Percentiles rank a stretch among this genome's conserved stretches.
These are phyloP conservation scores for Tilletia caries DNA, from an alignment of 1,284 basidiomycete genomes.

Conservation along the genomic window DNA sequence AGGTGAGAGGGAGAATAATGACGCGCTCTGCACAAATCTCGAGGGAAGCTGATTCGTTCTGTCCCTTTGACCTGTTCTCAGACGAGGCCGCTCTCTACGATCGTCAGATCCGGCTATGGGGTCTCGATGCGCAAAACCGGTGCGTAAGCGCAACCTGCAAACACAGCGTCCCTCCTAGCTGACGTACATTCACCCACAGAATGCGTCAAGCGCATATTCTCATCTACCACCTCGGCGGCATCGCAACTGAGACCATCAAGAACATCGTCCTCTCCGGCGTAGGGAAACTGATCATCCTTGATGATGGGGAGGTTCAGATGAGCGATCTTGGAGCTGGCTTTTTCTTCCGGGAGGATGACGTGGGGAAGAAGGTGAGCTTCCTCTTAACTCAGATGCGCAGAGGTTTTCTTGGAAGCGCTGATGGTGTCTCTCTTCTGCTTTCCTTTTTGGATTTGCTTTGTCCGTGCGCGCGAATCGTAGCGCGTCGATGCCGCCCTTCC, in stretches of 20 bases:
- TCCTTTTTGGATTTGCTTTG: no score
- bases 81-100: slow-evolving; percentile 88
- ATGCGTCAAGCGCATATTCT: slow-evolving; percentile 72
- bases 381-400: no score
- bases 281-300: slow-evolving; percentile 61
- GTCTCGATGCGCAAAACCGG: slow-evolving; percentile 93
- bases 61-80: slow-evolving; percentile 34
- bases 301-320: slow-evolving; percentile 54
- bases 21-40: neutral
- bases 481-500: slow-evolving; percentile 76
- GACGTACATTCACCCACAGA: no score
- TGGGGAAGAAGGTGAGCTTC: slow-evolving; percentile 59
- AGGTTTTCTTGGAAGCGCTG: no score
- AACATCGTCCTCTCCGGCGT: slow-evolving; percentile 69
- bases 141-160: no score
- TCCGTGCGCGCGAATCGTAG: slow-evolving; percentile 57
- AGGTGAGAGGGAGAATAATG: neutral
- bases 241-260: slow-evolving; percentile 94
- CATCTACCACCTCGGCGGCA: slow-evolving; percentile 73
- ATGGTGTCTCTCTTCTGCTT: neutral
- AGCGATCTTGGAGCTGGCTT: slow-evolving; percentile 83
- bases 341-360: slow-evolving; percentile 87
- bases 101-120: slow-evolving; percentile 95
- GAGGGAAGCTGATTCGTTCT: neutral
- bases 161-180: no score